phyloP scores from a whole-genome alignment of 2,329 filamentous ascomycete species.

The Epichloe coenophiala region DNA sequence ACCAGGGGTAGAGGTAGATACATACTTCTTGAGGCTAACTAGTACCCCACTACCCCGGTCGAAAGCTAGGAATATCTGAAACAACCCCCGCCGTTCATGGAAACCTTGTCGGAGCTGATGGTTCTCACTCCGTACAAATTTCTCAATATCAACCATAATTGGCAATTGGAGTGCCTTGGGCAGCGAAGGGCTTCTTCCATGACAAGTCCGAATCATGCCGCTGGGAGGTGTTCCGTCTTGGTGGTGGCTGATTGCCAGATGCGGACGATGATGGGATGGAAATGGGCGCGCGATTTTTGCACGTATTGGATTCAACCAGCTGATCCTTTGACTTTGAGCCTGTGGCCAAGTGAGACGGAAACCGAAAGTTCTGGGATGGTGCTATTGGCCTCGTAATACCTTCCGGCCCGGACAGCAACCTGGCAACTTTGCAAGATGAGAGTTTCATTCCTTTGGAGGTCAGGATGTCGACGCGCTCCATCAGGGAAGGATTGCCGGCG shows the following conservation, averaged over 20 bases:
- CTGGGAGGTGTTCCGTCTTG: neutral
- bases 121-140: neutral
- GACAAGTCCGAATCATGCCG: too few relatives aligned
- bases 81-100: neutral
- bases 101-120: neutral
- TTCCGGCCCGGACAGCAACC: too few relatives aligned
- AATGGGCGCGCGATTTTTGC: neutral
- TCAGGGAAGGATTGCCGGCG: too few relatives aligned
- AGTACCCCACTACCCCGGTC: neutral
- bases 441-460: too few relatives aligned
- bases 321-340: too few relatives aligned
- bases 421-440: too few relatives aligned
- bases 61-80: slow-evolving; percentile 2
- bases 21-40: neutral
- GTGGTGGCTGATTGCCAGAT: neutral
- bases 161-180: neutral
- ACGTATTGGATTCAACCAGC: neutral
- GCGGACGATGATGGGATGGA: neutral
- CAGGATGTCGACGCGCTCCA: too few relatives aligned
- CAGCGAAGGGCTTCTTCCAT: neutral
- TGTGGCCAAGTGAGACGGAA: too few relatives aligned
- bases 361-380: too few relatives aligned
- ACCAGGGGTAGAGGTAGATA: too few relatives aligned
- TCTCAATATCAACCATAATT: neutral
- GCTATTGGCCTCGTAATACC: too few relatives aligned